Conservation (phyloP, 177 flowering plant genomes). For the Vitis hybrid region DNA sequence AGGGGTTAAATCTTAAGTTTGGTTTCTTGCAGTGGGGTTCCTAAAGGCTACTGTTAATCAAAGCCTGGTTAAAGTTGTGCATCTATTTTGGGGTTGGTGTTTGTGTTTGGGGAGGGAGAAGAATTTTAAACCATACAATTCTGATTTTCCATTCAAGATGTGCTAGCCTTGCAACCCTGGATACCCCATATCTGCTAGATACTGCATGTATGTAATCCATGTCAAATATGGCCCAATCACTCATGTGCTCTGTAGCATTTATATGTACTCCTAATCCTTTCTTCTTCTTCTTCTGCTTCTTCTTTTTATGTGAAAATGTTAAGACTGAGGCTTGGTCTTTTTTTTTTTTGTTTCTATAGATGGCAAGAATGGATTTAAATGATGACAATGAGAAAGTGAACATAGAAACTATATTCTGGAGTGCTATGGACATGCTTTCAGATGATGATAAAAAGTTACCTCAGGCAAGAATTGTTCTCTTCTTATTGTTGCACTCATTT, state of each 20-base stretch:
- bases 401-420: slow-evolving; percentile 87
- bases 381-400: slow-evolving; percentile 84
- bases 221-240: not conserved
- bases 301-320: not conserved
- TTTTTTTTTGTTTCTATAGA: slow-evolving; percentile 36
- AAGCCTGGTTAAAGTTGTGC: too few relatives aligned
- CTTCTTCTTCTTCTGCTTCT: not conserved
- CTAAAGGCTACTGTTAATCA: too few relatives aligned
- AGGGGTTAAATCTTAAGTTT: too few relatives aligned
- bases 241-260: not conserved
- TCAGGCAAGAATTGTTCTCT: slow-evolving; percentile 57
- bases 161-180: not conserved
- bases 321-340: not conserved
- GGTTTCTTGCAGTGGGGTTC: too few relatives aligned
- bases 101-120: too few relatives aligned
- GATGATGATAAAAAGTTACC: slow-evolving; percentile 99
- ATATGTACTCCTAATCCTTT: not conserved
- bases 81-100: too few relatives aligned
- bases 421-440: slow-evolving; percentile 97
- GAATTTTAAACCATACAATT: too few relatives aligned
- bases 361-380: slow-evolving; percentile 94
- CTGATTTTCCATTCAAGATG: not conserved
- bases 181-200: not conserved
- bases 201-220: not conserved
- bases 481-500: not conserved